These are phyloP conservation scores for Solidago caesia DNA, from an alignment of 129 eudicot species.

Conservation along the genomic window DNA sequence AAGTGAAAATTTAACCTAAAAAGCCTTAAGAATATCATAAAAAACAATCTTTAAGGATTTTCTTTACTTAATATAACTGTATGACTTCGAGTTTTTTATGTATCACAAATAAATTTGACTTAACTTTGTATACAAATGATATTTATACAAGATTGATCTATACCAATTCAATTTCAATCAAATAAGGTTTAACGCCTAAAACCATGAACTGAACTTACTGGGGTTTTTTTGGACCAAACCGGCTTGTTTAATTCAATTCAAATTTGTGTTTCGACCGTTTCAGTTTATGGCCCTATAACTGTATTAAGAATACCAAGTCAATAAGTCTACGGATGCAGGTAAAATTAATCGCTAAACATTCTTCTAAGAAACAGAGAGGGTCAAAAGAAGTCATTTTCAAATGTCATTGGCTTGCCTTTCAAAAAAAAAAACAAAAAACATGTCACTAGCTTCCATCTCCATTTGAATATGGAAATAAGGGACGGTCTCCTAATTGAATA, in stretches of 20 bases:
- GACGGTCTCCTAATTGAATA: background rate
- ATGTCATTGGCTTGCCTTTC: background rate
- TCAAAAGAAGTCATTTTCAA: slow-evolving; percentile 3
- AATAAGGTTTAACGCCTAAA: background rate
- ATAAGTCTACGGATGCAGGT: slow-evolving; percentile 6
- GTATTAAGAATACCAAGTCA: background rate
- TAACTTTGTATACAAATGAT: background rate
- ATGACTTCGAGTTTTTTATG: too few species aligned
- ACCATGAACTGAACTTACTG: background rate
- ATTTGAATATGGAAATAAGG: background rate
- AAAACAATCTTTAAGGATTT: too few species aligned
- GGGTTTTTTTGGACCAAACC: background rate
- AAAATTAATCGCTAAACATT: background rate
- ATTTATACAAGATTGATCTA: background rate
- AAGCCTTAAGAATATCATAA: too few species aligned
- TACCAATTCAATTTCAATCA: background rate
- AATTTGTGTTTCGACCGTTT: background rate
- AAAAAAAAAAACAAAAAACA: too few species aligned
- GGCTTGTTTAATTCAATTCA: background rate
- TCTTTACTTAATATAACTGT: too few species aligned
- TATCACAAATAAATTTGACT: background rate
- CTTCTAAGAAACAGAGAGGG: background rate
- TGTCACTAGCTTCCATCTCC: background rate
- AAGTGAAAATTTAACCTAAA: too few species aligned
- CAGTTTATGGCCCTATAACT: background rate